These are phyloP conservation scores for Aspergillus olivimuriae DNA, from an alignment of 495 filamentous ascomycete genomes.

Conservation along the genomic window DNA sequence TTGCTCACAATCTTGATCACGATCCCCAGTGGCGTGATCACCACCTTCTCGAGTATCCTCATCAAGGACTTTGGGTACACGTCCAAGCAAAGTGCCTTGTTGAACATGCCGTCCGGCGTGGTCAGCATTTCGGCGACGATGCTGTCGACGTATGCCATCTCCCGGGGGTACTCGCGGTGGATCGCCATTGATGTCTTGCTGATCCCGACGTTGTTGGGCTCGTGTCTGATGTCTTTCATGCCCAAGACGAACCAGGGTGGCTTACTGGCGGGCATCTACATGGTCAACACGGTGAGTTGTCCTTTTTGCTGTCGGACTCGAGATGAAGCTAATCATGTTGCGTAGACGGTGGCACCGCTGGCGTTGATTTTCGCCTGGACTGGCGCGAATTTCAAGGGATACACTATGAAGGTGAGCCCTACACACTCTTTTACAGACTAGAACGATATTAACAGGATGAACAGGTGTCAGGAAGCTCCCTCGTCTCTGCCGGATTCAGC, in stretches of 20 bases:
- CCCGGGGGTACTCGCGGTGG: constrained; percentile 39
- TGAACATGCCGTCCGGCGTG: constrained; percentile 60
- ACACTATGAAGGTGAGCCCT: constrained; percentile 44
- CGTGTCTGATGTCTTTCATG: constrained; percentile 53
- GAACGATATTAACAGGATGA: too few species aligned
- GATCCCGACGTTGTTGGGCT: constrained; percentile 43
- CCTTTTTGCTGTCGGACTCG: too few species aligned
- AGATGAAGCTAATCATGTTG: neutral
- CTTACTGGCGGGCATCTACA: constrained; percentile 56
- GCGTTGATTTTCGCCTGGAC: constrained; percentile 41
- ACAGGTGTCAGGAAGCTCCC: constrained; percentile 24
- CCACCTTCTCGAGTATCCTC: constrained; percentile 43
- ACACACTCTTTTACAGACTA: too few species aligned
- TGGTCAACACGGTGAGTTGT: constrained; percentile 44
- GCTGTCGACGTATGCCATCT: constrained; percentile 36
- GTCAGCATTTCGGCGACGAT: constrained; percentile 51
- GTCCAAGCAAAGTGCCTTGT: constrained; percentile 40
- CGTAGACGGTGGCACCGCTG: constrained; percentile 29
- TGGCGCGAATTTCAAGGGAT: constrained; percentile 34
- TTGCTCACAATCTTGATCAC: constrained; percentile 41
- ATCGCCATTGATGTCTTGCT: constrained; percentile 33
- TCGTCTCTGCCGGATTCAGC: constrained; percentile 42
- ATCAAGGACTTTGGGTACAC: constrained; percentile 42
- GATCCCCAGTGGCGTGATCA: constrained; percentile 46
- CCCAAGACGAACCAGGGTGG: constrained; percentile 35